A percentile compares a stretch with the other conserved stretches of the same genome.
phyloP scores from a whole-genome alignment of 352 stramenopile species.

The Saprolegnia diclina region DNA sequence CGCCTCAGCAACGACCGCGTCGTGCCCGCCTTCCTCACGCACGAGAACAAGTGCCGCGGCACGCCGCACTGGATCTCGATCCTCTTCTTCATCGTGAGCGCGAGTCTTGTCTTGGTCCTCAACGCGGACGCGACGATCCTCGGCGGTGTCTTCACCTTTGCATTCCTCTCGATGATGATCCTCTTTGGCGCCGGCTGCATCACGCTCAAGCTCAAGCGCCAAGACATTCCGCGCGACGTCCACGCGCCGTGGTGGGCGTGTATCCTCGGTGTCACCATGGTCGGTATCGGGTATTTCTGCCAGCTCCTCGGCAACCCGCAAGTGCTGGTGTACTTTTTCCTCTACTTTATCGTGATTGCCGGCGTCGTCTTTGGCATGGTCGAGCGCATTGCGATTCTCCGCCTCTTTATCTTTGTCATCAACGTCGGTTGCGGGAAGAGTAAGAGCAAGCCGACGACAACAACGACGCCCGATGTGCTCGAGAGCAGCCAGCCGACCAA shows the following conservation, averaged over 20 bases:
- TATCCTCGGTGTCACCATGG: conserved; percentile 63
- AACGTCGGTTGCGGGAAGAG: conserved; percentile 12
- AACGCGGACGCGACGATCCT: conserved; percentile 78
- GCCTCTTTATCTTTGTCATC: conserved; percentile 62
- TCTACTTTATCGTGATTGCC: conserved; percentile 71
- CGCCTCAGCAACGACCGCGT: conserved; percentile 76
- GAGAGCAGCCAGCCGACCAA: background rate
- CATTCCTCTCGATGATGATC: conserved; percentile 88
- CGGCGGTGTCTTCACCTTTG: conserved; percentile 88
- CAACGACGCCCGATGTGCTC: background rate
- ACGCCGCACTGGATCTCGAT: conserved; percentile 83
- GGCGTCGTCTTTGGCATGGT: conserved; percentile 78
- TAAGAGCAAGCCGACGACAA: background rate
- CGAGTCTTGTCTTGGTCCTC: conserved; percentile 69
- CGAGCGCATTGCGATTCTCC: conserved; percentile 69
- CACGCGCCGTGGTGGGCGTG: conserved; percentile 77
- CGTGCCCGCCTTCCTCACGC: conserved; percentile 52
- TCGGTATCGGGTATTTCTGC: conserved; percentile 54
- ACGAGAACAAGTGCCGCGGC: conserved; percentile 57
- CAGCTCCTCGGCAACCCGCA: conserved; percentile 66
- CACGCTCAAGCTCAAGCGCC: conserved; percentile 88
- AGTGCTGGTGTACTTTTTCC: conserved; percentile 75
- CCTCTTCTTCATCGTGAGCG: conserved; percentile 64
- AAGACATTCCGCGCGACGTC: conserved; percentile 83
- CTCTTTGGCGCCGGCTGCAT: conserved; percentile 89